These are phyloP conservation scores for Russula emetica DNA, from an alignment of 768 basidiomycete species.

Conservation along the genomic window DNA sequence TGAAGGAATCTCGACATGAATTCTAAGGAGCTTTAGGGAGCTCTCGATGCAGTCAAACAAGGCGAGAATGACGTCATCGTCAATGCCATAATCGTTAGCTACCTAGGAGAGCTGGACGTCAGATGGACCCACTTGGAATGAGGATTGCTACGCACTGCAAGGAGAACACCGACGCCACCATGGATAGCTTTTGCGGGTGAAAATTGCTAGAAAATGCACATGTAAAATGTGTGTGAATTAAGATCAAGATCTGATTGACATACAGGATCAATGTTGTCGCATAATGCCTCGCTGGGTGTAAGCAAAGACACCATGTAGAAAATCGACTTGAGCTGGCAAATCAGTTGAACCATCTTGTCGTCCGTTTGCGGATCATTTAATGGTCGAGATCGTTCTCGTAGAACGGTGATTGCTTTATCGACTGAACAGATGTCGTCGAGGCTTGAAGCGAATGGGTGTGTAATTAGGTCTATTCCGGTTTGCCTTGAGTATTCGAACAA, in stretches of 20 bases:
- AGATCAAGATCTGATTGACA: not conserved
- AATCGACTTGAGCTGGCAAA: not conserved
- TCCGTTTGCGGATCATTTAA: not conserved
- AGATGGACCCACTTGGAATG: not conserved
- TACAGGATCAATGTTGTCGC: conserved; percentile 5
- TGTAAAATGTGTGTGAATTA: not conserved
- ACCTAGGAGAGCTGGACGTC: not conserved
- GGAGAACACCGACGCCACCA: not conserved
- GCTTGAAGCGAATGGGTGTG: not conserved
- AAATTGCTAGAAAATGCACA: not conserved
- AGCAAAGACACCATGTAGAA: conserved; percentile 3
- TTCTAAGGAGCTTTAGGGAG: conserved; percentile 2
- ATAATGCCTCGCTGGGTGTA: not conserved
- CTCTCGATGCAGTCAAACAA: conserved; percentile 8
- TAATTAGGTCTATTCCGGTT: conserved; percentile 6
- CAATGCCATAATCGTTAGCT: not conserved
- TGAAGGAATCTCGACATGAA: not conserved
- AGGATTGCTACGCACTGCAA: conserved; percentile 1
- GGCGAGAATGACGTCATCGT: conserved; percentile 3
- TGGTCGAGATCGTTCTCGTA: not conserved
- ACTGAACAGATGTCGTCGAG: not conserved
- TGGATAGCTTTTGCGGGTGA: conserved; percentile 7
- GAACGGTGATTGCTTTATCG: not conserved
- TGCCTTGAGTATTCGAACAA: conserved; percentile 1
- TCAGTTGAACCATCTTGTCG: not conserved